Evolutionary conservation across 2,329 filamentous ascomycete genomes (phyloP).

Genomic region (Epichloe coenophiala): DNA sequence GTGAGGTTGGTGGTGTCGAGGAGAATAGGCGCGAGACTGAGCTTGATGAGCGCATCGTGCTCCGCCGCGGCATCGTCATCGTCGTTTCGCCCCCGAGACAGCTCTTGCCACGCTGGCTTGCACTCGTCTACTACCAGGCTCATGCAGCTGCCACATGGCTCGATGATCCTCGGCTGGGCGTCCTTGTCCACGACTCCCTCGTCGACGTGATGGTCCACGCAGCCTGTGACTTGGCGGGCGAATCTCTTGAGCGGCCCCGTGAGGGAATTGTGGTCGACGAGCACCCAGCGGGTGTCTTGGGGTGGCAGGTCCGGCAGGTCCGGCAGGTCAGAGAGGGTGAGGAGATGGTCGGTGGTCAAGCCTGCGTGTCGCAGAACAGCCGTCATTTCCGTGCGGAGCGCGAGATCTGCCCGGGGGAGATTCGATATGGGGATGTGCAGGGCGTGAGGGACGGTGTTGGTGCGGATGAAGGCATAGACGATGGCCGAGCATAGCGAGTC

Average conservation of each 20-base stretch:
- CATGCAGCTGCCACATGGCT: slow-evolving; percentile 57
- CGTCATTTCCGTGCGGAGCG: slow-evolving; percentile 58
- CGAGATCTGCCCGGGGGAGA: slow-evolving; percentile 52
- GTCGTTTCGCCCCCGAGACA: slow-evolving; percentile 15
- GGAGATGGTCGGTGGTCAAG: slow-evolving; percentile 45
- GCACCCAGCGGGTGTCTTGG: slow-evolving; percentile 51
- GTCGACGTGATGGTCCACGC: slow-evolving; percentile 70
- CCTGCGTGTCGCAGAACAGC: slow-evolving; percentile 50
- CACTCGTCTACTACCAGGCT: slow-evolving; percentile 54
- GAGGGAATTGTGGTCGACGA: slow-evolving; percentile 70
- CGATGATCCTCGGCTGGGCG: slow-evolving; percentile 45
- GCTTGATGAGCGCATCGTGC: slow-evolving; percentile 48
- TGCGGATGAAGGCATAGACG: slow-evolving; percentile 60
- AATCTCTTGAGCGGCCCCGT: slow-evolving; percentile 47
- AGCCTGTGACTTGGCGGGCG: slow-evolving; percentile 40
- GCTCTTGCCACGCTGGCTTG: slow-evolving; percentile 40
- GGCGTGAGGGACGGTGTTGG: slow-evolving; percentile 36
- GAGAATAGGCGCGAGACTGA: slow-evolving; percentile 58
- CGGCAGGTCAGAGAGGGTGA: slow-evolving; percentile 44
- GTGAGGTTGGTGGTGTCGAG: slow-evolving; percentile 58
- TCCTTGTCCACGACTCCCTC: slow-evolving; percentile 40
- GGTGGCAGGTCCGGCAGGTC: slow-evolving; percentile 36
- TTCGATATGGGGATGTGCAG: slow-evolving; percentile 64
- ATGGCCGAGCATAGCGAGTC: slow-evolving; percentile 68
- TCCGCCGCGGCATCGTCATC: neutral